These are phyloP conservation scores for Didymellaceae sp. DNA, from an alignment of 2,329 filamentous ascomycete species.

Conservation along the genomic window DNA sequence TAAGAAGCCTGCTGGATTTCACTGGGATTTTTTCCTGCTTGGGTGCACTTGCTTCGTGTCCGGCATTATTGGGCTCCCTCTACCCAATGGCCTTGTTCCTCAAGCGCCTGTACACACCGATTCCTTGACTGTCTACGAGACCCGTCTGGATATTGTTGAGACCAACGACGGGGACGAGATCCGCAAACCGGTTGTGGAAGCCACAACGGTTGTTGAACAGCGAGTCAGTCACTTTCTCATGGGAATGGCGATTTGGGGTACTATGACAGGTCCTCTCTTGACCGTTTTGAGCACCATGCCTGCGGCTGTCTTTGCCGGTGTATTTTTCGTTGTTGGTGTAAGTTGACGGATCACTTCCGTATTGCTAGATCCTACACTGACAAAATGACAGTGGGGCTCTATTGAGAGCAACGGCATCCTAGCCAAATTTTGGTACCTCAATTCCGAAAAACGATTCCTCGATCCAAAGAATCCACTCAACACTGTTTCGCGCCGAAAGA, in stretches of 20 bases:
- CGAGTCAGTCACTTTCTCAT: constrained; percentile 61
- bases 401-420: constrained; percentile 58
- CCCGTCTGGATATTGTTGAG: constrained; percentile 44
- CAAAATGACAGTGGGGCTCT: constrained; percentile 48
- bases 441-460: constrained; percentile 56
- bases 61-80: constrained; percentile 59
- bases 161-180: constrained; percentile 53
- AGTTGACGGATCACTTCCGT: constrained; percentile 11
- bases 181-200: constrained; percentile 52
- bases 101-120: constrained; percentile 65
- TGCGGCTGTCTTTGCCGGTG: constrained; percentile 58
- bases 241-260: constrained; percentile 60
- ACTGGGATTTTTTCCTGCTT: constrained; percentile 65
- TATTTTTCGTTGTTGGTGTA: constrained; percentile 63
- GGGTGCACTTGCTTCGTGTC: constrained; percentile 61
- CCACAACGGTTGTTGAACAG: constrained; percentile 59
- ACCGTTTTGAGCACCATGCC: constrained; percentile 60
- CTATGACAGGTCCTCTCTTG: constrained; percentile 61
- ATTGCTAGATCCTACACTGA: constrained; percentile 2
- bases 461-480: constrained; percentile 56
- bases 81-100: constrained; percentile 62
- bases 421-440: constrained; percentile 56
- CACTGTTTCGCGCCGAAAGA: constrained; percentile 52
- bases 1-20: constrained; percentile 62
- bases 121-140: constrained; percentile 53